These are phyloP conservation scores for Geranium brycei DNA, from an alignment of 345 rosid genomes.

Conservation along the genomic window DNA sequence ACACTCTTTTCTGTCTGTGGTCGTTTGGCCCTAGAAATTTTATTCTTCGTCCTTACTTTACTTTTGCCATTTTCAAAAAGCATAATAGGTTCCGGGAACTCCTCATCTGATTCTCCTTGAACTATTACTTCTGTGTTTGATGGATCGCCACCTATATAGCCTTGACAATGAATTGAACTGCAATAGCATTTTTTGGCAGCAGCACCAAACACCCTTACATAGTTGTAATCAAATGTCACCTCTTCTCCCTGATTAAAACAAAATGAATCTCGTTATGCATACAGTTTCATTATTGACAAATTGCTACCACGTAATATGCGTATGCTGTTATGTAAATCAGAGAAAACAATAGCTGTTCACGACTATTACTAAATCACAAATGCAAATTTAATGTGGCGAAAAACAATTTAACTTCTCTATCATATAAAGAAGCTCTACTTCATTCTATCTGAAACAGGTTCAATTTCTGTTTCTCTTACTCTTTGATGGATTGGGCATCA, in stretches of 20 bases:
- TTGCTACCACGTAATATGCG: background rate
- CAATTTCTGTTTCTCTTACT: too few relatives aligned
- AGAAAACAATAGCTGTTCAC: background rate
- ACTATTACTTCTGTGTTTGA: conserved; percentile 56
- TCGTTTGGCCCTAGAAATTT: conserved; percentile 19
- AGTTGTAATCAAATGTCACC: conserved; percentile 94
- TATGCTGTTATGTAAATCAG: too few relatives aligned
- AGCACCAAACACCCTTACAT: conserved; percentile 94
- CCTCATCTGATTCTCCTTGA: conserved; percentile 98
- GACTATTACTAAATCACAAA: background rate
- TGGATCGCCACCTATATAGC: conserved; percentile 96
- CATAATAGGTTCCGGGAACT: conserved; percentile 86
- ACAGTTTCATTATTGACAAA: background rate
- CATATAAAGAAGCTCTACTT: background rate
- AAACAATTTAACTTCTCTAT: too few relatives aligned
- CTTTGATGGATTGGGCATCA: too few relatives aligned
- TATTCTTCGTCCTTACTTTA: conserved; percentile 25
- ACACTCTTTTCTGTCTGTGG: conserved; percentile 14
- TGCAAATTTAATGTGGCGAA: background rate
- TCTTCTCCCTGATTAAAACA: conserved; percentile 56
- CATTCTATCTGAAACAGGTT: background rate
- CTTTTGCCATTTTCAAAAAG: conserved; percentile 45
- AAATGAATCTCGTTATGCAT: background rate
- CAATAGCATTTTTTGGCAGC: conserved; percentile 96
- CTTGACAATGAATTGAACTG: conserved; percentile 74